Evolutionary conservation across 352 stramenopile species (phyloP), one percentile per base, ranked within the genome.

Genomic region (Globisporangium paroecandrum): DNA sequence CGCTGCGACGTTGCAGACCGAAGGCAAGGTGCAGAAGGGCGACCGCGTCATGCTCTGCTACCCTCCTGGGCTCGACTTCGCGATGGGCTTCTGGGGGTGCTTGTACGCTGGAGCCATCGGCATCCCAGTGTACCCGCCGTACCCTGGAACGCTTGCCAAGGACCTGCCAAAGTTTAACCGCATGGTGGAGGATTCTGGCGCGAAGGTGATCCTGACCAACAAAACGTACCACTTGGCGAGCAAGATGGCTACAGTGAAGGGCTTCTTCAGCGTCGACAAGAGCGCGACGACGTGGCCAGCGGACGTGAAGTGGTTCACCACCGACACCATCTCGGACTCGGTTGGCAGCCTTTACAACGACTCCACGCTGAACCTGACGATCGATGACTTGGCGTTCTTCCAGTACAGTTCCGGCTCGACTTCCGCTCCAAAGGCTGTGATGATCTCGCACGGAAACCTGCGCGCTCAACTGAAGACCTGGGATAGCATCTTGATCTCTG

Each of bases 351-450:
- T 79, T 13, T 92, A 89, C 68, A 74, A 89, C 57, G 79, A 87
- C 25, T 65, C 74, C 56, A 71, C 69, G 32, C 62, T 87, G 32
- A 69, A 72, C 22, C 60, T 89, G 13, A 82, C 70, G 0, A 59
- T 80, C n/a, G 58, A 80, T 3, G 87, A 94, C 51, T 61, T 91
- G 58, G 87, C 85, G 54, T 95, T 95, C 67, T 93, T 95, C 67
- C 87, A 95, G 71, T 95, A 95, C 72, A 91, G 80, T 46, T 91
- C 82, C 0, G 87, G 87, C 15, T 93, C 85, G 34, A 95, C 87
- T 38, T 91, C 87, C 49, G 80, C 79, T 10, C 87, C 87, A 4
- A 95, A 95, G 71, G 85, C 83, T 34, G 83, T 95, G 8, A 93
- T 95, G 85, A 88, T 95, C 64, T 90, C 83, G 53, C 87, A 95